Conservation (phyloP, 768 basidiomycete species). For the Cyclocybe aegerita region DNA sequence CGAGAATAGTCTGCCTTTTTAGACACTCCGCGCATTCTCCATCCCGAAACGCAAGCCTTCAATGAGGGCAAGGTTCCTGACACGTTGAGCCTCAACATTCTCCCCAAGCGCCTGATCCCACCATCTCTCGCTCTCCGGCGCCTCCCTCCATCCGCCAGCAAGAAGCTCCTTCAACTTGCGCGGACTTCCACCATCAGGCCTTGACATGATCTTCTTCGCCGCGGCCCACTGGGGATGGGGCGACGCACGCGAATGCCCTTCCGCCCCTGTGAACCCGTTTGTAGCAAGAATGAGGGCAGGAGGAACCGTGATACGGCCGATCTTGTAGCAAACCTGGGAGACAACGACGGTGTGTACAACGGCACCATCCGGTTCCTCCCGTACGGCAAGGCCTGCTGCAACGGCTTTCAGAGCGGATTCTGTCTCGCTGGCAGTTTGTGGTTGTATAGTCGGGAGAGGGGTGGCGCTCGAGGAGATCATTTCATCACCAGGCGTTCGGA, state of each 20-base stretch:
- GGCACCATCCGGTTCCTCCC: conserved; percentile 52
- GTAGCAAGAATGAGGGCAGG: conserved; percentile 59
- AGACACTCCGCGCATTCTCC: conserved; percentile 26
- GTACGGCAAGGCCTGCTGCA: conserved; percentile 24
- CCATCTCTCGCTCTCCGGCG: conserved; percentile 60
- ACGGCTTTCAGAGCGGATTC: conserved; percentile 31
- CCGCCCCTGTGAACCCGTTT: conserved; percentile 51
- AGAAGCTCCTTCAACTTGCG: conserved; percentile 41
- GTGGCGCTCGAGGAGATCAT: conserved; percentile 23
- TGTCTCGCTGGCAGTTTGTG: conserved; percentile 14
- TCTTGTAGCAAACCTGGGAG: conserved; percentile 67
- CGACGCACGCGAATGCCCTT: conserved; percentile 36
- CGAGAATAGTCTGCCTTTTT: background rate
- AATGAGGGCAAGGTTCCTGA: conserved; percentile 30
- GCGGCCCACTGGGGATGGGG: conserved; percentile 49
- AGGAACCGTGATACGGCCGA: conserved; percentile 71
- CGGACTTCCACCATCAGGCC: conserved; percentile 29
- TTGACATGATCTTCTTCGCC: conserved; percentile 37
- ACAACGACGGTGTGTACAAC: conserved; percentile 62
- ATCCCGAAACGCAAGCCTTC: conserved; percentile 35
- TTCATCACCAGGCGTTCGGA: conserved; percentile 37
- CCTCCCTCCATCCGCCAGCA: conserved; percentile 59
- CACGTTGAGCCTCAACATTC: conserved; percentile 40
- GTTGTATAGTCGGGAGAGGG: conserved; percentile 15
- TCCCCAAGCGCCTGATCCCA: conserved; percentile 64